These are phyloP conservation scores for Exophiala sideris DNA, from an alignment of 2,329 filamentous ascomycete species.

Conservation along the genomic window DNA sequence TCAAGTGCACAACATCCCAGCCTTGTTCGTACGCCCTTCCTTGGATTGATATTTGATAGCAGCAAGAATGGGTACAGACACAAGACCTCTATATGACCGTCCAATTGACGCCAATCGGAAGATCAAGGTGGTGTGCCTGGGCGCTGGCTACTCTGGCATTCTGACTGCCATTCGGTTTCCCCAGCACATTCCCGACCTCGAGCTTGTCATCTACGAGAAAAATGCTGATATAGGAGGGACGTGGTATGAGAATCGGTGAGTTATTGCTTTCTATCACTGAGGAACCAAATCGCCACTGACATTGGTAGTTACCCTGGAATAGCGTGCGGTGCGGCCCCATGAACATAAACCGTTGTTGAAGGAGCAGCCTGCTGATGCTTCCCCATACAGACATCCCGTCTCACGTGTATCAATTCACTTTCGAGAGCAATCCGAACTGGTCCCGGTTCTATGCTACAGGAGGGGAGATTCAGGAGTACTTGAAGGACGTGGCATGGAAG, in stretches of 20 bases:
- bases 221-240: constrained; percentile 32
- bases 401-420: constrained; percentile 50
- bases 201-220: constrained; percentile 28
- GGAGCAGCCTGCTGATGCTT: too few relatives aligned
- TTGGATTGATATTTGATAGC: too few relatives aligned
- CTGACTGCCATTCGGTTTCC: constrained; percentile 34
- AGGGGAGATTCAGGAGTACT: constrained; percentile 22
- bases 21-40: too few relatives aligned
- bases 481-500: constrained; percentile 16
- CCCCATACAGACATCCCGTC: constrained; percentile 37
- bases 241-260: constrained; percentile 30
- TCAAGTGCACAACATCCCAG: too few relatives aligned
- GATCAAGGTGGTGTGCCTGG: constrained; percentile 31
- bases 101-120: neutral
- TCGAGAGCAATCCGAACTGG: constrained; percentile 40
- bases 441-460: constrained; percentile 20
- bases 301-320: constrained; percentile 12
- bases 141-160: constrained; percentile 41
- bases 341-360: too few relatives aligned
- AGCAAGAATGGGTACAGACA: too few relatives aligned
- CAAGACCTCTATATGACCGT: neutral
- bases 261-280: neutral
- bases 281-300: neutral
- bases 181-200: constrained; percentile 9
- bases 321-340: constrained; percentile 6